Evolutionary conservation across 495 filamentous ascomycete genomes (phyloP), one percentile per base, ranked within the genome.

Genomic region (Xanthoparmelia taractica): DNA sequence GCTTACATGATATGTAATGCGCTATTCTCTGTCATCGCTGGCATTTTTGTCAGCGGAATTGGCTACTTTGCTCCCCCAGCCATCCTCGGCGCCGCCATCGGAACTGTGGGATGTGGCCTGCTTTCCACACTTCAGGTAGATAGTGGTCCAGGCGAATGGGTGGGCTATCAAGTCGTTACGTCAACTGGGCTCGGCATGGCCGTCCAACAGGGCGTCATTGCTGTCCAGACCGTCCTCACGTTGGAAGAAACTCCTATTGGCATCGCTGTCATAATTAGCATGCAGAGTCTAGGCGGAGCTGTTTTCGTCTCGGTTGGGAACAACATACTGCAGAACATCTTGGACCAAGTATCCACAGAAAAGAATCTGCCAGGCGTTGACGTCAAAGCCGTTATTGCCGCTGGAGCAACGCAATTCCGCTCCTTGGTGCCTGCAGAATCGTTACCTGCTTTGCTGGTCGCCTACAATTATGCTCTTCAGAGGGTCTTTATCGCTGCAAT

Each of bases 31-130:
- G 72, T 83, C 41, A 34, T 73, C 4, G 75, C 82, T 8, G 87
- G 88, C 11, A 71, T 61, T 15, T 52, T 76, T 36, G 85, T 85
- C 34, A 78, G 78, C 33, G 75, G 73, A 17, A 69, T 84, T 5
- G 87, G 87, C 45, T 88, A 90, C 71, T 91, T 85, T 70, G 79
- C 79, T 0, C 87, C 85, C 0, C 83, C 79, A 54, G 78, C 86
- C 65, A 69, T 86, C 36, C 58, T 78, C 11, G 77, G 80, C 27
- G 70, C 79, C 0, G 66, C 80, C 34, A 65, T 90, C 56, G 79
- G 80, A 66, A 72, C 81, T 8, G 73, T 85, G 15, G 87, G 85
- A 4, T 75, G 81, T 15, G 88, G 88, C 1, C 70, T 91, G 25
- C 67, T 91, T 34, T 83, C 82, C 1, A 84, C 85, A 4, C 77